phyloP scores from a whole-genome alignment of 192 early-diverging fungal genomes.

The Coemansia sp. region DNA sequence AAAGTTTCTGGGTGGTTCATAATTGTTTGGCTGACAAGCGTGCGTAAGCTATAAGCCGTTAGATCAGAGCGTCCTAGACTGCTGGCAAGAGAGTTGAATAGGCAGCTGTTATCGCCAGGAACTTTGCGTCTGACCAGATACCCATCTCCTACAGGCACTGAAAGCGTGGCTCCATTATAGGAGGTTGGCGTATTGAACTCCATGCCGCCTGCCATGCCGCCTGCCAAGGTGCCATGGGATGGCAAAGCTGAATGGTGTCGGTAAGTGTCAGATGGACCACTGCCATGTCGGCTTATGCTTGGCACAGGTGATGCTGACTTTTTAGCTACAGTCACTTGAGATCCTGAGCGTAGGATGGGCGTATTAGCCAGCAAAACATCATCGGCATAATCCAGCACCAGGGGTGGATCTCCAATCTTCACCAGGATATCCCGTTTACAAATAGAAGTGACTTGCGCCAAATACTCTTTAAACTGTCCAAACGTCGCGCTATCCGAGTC shows the following conservation, averaged over 20 bases:
- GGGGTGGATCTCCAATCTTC: constrained; percentile 31
- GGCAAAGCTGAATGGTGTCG: background rate
- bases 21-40: constrained; percentile 45
- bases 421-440: constrained; percentile 9
- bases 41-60: constrained; percentile 24
- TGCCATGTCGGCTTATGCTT: no score
- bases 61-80: constrained; percentile 19
- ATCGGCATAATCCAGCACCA: constrained; percentile 19
- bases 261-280: background rate
- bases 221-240: background rate
- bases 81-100: constrained; percentile 56
- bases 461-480: constrained; percentile 24
- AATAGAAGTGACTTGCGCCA: constrained; percentile 16
- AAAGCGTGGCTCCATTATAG: background rate
- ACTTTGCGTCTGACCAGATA: constrained; percentile 35
- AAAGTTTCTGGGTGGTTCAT: constrained; percentile 45
- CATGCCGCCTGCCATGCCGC: background rate
- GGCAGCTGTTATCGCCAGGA: constrained; percentile 61
- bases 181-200: no score
- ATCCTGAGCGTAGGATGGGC: constrained; percentile 6
- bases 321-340: constrained; percentile 2
- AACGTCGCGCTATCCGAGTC: constrained; percentile 9
- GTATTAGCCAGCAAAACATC: constrained; percentile 17
- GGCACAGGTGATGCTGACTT: background rate
- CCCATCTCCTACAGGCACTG: constrained; percentile 13